These are phyloP conservation scores for Discostella pseudostelligera DNA, from an alignment of 108 stramenopile genomes.

Conservation along the genomic window DNA sequence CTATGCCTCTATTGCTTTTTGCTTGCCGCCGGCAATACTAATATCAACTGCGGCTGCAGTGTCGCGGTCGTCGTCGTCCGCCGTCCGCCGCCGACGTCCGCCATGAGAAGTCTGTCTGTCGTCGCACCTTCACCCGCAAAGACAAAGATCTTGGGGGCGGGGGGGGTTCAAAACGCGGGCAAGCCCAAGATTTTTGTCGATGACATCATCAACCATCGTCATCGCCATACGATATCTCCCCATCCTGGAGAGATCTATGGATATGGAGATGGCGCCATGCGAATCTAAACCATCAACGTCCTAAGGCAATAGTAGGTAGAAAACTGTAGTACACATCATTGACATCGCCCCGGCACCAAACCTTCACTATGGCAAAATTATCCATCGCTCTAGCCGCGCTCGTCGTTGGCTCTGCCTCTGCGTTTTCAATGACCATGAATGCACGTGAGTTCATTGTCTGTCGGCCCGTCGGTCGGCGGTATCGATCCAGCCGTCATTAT, in stretches of 20 bases:
- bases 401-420: conserved; percentile 54
- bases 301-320: not conserved
- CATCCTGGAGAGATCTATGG: not conserved
- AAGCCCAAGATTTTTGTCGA: too few relatives aligned
- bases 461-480: not conserved
- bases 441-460: conserved; percentile 47
- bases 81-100: too few relatives aligned
- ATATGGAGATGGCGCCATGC: not conserved
- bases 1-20: not conserved
- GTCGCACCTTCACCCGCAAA: too few relatives aligned
- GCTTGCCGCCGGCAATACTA: too few relatives aligned
- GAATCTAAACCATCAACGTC: not conserved
- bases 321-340: too few relatives aligned
- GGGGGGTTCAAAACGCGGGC: not conserved
- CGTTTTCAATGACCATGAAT: conserved; percentile 67
- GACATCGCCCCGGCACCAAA: not conserved
- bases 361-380: conserved; percentile 45
- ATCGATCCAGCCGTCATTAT: too few relatives aligned
- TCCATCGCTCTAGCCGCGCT: conserved; percentile 50
- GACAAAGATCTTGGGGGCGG: too few relatives aligned
- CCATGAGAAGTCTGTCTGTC: too few relatives aligned
- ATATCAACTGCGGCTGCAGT: too few relatives aligned
- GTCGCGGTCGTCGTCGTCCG: not conserved
- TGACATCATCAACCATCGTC: too few relatives aligned
- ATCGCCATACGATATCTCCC: too few relatives aligned